Conservation (phyloP, 169 alveolate genomes). For the Cytauxzoon felis region DNA sequence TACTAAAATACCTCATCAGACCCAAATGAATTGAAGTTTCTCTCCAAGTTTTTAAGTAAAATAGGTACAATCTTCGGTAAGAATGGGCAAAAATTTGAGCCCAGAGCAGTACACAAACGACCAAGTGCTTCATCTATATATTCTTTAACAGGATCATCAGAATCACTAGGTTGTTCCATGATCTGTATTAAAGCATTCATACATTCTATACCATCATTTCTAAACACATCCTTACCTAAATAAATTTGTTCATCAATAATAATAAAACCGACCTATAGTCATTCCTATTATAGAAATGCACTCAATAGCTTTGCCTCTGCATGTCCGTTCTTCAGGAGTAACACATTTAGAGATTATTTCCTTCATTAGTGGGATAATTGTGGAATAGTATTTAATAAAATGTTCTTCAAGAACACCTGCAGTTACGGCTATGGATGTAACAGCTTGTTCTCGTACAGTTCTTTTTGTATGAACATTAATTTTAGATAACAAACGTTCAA, state of each 20-base stretch:
- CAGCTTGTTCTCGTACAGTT: constrained; percentile 83
- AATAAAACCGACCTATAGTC: constrained; percentile 63
- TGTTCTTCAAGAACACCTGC: constrained; percentile 89
- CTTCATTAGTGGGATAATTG: constrained; percentile 82
- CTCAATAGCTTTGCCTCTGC: constrained; percentile 86
- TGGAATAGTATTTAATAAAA: constrained; percentile 77
- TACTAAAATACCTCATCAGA: constrained; percentile 11
- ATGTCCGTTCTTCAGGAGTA: constrained; percentile 77
- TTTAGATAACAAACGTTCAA: constrained; percentile 75
- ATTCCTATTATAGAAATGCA: constrained; percentile 86
- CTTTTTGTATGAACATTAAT: constrained; percentile 62
- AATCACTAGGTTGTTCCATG: constrained; percentile 73
- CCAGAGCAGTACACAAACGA: constrained; percentile 83
- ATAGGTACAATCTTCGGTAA: constrained; percentile 82
- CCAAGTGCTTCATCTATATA: constrained; percentile 83
- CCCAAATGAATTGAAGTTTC: constrained; percentile 21
- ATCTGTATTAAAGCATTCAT: constrained; percentile 80
- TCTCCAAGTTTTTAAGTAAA: constrained; percentile 44
- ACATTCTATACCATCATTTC: constrained; percentile 79
- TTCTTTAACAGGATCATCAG: constrained; percentile 86
- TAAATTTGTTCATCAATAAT: neutral
- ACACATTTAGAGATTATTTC: constrained; percentile 72
- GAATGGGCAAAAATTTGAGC: constrained; percentile 80
- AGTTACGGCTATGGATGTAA: constrained; percentile 85
- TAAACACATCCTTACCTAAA: constrained; percentile 65